Evolutionary conservation across 2,329 filamentous ascomycete species (phyloP), one percentile per base, ranked within the genome.

Genomic region (Myriangium duriaei): DNA sequence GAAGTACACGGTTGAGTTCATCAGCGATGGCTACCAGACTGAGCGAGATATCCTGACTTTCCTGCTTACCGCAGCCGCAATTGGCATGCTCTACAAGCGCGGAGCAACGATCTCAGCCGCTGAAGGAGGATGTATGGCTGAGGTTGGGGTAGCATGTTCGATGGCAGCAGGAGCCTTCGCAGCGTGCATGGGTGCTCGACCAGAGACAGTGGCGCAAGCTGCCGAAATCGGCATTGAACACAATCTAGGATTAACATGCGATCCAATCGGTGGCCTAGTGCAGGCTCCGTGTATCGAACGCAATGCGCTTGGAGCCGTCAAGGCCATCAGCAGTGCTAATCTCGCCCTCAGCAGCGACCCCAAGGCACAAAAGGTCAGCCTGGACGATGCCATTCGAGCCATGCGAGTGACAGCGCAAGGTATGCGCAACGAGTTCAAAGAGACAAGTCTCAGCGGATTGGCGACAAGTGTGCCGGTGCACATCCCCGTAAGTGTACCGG

Each of bases 341-440:
- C 35, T 69, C 30, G 66, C 66, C 0, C 55, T 69, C 26, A 67
- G 63, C 39, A 63, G 62, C 49, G 55, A 53, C 31, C 39, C 61
- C 1, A 63, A 63, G 4, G 65, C 59, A 4, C 63, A 65, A 37
- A 67, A 67, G 51, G 66, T 69, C 10, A 55, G 65, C 16, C 57
- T 69, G 3, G 66, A 69, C 39, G 65, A 69, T 39, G 66, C 66
- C 4, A 69, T 69, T 36, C 59, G 62, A 4, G 66, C 66, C 5
- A 69, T 69, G 66, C 55, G 66, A 0, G 44, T 69, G 11, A 69
- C 66, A 0, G 66, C 66, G 3, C 59, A 65, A 51, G 66, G 66
- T 1, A 69, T 69, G 66, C 54, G 66, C 19, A 68, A 68, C 24
- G 66, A 69, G 51, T 69, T 69, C 50, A 69, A 69, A 55, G 66